Evolutionary conservation across 805 yeast species (phyloP), one percentile per base, ranked within the genome.

Genomic region (Deakozyma indianensis): DNA sequence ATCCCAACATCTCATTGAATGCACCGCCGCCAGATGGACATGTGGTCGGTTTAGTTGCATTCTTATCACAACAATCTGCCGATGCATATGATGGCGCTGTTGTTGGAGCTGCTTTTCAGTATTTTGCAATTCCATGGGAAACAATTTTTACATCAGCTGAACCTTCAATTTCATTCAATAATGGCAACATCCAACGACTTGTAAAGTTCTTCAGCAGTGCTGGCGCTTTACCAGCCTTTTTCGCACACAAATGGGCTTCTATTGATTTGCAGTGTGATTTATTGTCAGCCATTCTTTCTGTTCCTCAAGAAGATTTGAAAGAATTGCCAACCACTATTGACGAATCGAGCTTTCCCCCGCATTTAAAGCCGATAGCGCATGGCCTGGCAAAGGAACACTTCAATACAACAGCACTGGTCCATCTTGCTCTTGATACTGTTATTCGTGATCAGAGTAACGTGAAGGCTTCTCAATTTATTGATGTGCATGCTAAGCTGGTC

Each of bases 401-500:
- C 42, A 61, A 61, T 46, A 47, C 46, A 23, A 20, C 44, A 4
- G 55, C 50, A 20, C 45, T 61, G 2, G 47, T 59, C 23, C 52
- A 50, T 20, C 47, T 55, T 16, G 50, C 53, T 7, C 47, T 60
- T 18, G 57, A 57, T 21, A 56, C 58, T 5, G 50, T 59, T 28
- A 46, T 53, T 41, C 52, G 59, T 18, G 62, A 59, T 38, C 58
- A 56, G 16, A 41, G 47, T 28, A 45, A 48, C 16, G 47, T 51
- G n/a, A 51, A 46, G 1, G 56, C 60, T 22, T 56, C 54, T 43
- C 47, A 51, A 21, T 52, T 60, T 42, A 44, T 62, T 38, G 66
- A 63, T 45, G 41, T 43, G 3, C 53, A 54, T 32, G 63, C 60
- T 23, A 61, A 62, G 49, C 32, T 51, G 18, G 50, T 53, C 21